Evolutionary conservation across 805 yeast species (phyloP).

Genomic region (Schwanniomyces polymorphus): DNA sequence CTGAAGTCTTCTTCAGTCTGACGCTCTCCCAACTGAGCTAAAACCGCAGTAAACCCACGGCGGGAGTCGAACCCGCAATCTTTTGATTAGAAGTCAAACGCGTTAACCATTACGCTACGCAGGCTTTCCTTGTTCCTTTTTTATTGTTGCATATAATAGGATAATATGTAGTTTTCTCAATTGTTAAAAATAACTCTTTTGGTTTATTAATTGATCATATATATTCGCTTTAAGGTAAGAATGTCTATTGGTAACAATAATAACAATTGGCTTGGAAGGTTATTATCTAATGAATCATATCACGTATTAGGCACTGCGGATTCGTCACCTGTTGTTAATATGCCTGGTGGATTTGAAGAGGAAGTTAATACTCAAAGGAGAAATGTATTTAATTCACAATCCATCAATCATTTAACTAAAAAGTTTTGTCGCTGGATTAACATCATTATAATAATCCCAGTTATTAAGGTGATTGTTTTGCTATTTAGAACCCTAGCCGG

Average conservation of each 20-base stretch:
- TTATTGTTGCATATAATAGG: too few species aligned
- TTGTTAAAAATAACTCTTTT: not conserved
- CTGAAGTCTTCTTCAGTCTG: constrained; percentile 35
- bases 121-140: too few species aligned
- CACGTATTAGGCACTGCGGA: constrained; percentile 6
- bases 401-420: constrained; percentile 6
- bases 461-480: constrained; percentile 21
- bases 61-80: constrained; percentile 67
- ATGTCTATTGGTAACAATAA: constrained; percentile 1
- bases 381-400: constrained; percentile 16
- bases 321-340: not conserved
- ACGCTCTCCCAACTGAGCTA: constrained; percentile 43
- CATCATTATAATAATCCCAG: constrained; percentile 22
- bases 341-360: constrained; percentile 24
- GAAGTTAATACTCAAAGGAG: constrained; percentile 9
- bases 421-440: constrained; percentile 8
- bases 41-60: constrained; percentile 39
- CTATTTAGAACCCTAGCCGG: constrained; percentile 22
- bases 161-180: not conserved
- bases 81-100: constrained; percentile 68
- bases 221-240: not conserved
- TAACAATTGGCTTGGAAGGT: constrained; percentile 9
- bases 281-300: constrained; percentile 8
- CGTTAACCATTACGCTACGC: constrained; percentile 67
- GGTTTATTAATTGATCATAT: not conserved